These are phyloP conservation scores for Eucalyptus paniculata DNA, from an alignment of 345 rosid genomes.

Conservation along the genomic window DNA sequence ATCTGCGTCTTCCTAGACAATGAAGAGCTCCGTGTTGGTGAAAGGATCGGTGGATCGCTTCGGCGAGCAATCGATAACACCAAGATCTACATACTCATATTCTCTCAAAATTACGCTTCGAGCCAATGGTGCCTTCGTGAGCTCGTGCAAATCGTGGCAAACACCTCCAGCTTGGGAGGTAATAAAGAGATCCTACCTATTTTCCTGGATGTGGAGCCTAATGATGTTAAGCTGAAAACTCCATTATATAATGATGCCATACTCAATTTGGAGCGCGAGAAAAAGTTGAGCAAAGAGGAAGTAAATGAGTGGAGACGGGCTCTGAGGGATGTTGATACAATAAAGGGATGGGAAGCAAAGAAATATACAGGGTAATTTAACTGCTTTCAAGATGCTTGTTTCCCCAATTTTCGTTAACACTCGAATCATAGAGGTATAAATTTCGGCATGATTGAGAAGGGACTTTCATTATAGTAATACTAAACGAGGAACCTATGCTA, in stretches of 20 bases:
- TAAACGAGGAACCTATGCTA: background rate
- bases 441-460: fast-evolving
- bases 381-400: background rate
- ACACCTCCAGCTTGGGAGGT: fast-evolving
- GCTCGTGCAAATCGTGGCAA: fast-evolving
- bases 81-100: too few relatives aligned
- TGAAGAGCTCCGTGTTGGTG: background rate
- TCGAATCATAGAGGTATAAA: background rate
- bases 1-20: fast-evolving
- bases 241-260: fast-evolving
- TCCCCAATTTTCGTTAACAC: background rate
- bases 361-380: fast-evolving
- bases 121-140: background rate
- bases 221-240: background rate
- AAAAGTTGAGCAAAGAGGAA: background rate
- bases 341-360: background rate
- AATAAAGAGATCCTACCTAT: background rate
- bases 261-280: background rate
- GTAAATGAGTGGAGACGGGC: background rate
- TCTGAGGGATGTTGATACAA: fast-evolving
- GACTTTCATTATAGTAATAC: background rate
- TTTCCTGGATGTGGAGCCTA: background rate
- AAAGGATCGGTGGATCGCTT: fast-evolving
- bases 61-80: fast-evolving
- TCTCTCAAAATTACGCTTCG: fast-evolving